phyloP scores from a whole-genome alignment of 805 yeast genomes.

The Wickerhamia fluorescens region DNA sequence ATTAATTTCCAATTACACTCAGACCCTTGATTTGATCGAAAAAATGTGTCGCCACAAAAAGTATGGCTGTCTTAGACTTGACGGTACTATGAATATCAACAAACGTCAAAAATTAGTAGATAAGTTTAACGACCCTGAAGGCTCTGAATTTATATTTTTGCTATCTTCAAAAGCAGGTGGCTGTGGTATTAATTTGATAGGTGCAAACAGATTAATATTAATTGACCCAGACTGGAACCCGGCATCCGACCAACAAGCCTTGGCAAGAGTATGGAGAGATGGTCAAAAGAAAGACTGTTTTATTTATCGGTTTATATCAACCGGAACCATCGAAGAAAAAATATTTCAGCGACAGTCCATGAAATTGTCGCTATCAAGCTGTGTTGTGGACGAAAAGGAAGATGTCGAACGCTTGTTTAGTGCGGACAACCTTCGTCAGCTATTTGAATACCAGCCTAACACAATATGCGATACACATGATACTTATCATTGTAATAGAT shows the following conservation, averaged over 20 bases:
- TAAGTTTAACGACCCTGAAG: conserved; percentile 82
- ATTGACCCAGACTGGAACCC: conserved; percentile 98
- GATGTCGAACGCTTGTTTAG: conserved; percentile 91
- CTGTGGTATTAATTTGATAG: conserved; percentile 94
- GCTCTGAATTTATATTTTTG: conserved; percentile 79
- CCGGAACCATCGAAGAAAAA: conserved; percentile 95
- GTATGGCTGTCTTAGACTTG: conserved; percentile 77
- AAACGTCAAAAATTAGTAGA: conserved; percentile 93
- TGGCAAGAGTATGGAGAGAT: conserved; percentile 98
- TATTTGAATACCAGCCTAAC: conserved; percentile 62
- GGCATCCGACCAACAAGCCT: conserved; percentile 95
- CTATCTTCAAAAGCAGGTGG: conserved; percentile 97
- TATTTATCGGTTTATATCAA: conserved; percentile 86
- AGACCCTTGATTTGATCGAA: conserved; percentile 87
- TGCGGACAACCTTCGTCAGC: conserved; percentile 66
- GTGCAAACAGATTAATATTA: conserved; percentile 84
- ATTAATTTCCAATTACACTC: conserved; percentile 89
- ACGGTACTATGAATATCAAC: conserved; percentile 88
- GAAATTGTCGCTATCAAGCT: conserved; percentile 86
- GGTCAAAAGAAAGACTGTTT: conserved; percentile 97
- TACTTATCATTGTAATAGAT: conserved; percentile 81
- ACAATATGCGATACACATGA: conserved; percentile 89
- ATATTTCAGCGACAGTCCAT: conserved; percentile 93
- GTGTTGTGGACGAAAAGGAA: conserved; percentile 94
- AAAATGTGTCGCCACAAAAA: conserved; percentile 67